Evolutionary conservation across 208 protist genomes (phyloP).

Genomic region (Angomonas deanei): DNA sequence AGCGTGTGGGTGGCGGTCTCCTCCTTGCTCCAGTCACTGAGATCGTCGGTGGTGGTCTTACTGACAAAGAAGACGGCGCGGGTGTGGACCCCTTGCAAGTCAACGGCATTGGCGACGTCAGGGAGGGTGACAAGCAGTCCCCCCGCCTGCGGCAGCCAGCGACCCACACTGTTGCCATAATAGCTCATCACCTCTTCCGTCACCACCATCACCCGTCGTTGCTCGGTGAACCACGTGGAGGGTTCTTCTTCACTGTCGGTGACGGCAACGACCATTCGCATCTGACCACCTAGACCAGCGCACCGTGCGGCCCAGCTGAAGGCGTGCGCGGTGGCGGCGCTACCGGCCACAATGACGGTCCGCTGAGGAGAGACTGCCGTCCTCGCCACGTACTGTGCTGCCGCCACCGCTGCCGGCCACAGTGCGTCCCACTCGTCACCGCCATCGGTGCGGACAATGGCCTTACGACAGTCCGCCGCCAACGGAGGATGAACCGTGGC

Average conservation of each 20-base stretch:
- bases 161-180: conserved; percentile 4
- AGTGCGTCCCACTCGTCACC: conserved; percentile 8
- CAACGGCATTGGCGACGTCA: conserved; percentile 47
- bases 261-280: conserved; percentile 24
- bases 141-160: conserved; percentile 27
- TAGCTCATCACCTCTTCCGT: conserved; percentile 39
- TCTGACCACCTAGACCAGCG: conserved; percentile 29
- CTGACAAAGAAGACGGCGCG: conserved; percentile 67
- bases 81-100: conserved; percentile 63
- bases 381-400: conserved; percentile 37
- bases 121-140: conserved; percentile 69
- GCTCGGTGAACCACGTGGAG: conserved; percentile 24
- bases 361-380: conserved; percentile 18
- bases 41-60: conserved; percentile 7
- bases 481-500: conserved; percentile 29
- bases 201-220: conserved; percentile 44
- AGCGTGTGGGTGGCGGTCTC: background rate
- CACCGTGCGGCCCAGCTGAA: conserved; percentile 77
- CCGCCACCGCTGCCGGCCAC: conserved; percentile 50
- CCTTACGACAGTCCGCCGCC: conserved; percentile 13
- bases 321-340: conserved; percentile 54
- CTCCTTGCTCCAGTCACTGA: conserved; percentile 6
- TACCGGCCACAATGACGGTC: conserved; percentile 54
- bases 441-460: background rate
- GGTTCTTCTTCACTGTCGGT: conserved; percentile 8